phyloP scores from a whole-genome alignment of 2,329 filamentous ascomycete species.

The Alternaria viburni region DNA sequence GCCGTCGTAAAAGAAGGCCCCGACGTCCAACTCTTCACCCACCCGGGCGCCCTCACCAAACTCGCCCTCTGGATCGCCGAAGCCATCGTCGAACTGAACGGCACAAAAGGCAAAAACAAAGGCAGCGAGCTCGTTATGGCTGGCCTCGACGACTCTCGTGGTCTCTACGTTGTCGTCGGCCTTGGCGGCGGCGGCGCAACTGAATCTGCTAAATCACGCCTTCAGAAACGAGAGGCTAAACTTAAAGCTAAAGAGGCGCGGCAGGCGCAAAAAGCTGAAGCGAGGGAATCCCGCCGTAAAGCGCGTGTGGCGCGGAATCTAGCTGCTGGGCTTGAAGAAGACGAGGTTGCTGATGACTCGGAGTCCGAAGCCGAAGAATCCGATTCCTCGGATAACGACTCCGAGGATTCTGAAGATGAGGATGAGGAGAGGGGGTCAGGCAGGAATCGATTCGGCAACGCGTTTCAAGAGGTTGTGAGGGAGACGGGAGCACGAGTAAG shows the following conservation, averaged over 20 bases:
- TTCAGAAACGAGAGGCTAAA: constrained; percentile 70
- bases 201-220: constrained; percentile 62
- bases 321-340: constrained; percentile 67
- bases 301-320: constrained; percentile 37
- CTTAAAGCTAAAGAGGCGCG: constrained; percentile 61
- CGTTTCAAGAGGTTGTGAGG: constrained; percentile 92
- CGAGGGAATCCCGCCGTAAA: constrained; percentile 66
- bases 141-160: constrained; percentile 82
- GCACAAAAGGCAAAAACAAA: constrained; percentile 69
- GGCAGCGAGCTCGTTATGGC: constrained; percentile 89
- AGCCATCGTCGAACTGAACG: constrained; percentile 87
- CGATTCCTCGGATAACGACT: constrained; percentile 58
- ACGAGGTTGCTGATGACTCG: constrained; percentile 58
- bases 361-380: constrained; percentile 63
- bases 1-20: constrained; percentile 95
- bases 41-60: constrained; percentile 91
- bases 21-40: constrained; percentile 88
- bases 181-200: constrained; percentile 84
- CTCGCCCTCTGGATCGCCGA: constrained; percentile 93
- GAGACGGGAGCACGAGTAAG: constrained; percentile 89
- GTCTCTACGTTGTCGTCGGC: constrained; percentile 91
- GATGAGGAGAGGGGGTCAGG: constrained; percentile 74
- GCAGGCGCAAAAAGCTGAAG: constrained; percentile 63
- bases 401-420: constrained; percentile 49
- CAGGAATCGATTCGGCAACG: constrained; percentile 88